Evolutionary conservation across 768 basidiomycete species (phyloP).

Genomic region (Dacryopinax primogenitus): DNA sequence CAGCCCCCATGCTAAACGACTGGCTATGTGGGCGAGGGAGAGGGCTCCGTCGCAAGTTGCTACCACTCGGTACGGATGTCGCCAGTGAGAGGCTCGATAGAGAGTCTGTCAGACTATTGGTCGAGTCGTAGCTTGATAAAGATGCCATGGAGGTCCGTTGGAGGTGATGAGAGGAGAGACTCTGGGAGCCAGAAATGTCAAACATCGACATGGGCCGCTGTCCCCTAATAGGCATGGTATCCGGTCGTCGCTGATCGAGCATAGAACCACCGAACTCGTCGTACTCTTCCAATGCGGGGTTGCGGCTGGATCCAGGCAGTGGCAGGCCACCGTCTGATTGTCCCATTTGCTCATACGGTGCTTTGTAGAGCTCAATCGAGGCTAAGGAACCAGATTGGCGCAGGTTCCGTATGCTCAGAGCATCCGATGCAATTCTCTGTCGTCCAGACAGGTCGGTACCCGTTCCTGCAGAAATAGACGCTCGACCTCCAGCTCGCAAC

Average conservation of each 20-base stretch:
- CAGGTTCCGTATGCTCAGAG: not conserved
- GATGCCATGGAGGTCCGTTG: not conserved
- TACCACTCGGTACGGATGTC: not conserved
- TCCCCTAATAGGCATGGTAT: slow-evolving; percentile 44
- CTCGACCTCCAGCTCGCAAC: not conserved
- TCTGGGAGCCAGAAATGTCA: not conserved
- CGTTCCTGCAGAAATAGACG: not conserved
- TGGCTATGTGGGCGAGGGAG: not conserved
- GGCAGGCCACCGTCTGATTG: slow-evolving; percentile 22
- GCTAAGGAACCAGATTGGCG: slow-evolving; percentile 40
- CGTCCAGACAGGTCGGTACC: not conserved
- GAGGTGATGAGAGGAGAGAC: not conserved
- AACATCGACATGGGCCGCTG: not conserved
- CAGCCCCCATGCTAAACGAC: not conserved
- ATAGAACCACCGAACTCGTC: slow-evolving; percentile 46
- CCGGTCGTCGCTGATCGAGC: slow-evolving; percentile 36
- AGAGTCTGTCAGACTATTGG: not conserved
- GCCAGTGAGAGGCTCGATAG: not conserved
- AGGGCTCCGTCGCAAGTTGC: not conserved
- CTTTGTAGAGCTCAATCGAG: slow-evolving; percentile 54
- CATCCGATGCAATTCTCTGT: not conserved
- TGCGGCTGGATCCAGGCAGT: slow-evolving; percentile 18
- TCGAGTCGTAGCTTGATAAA: not conserved
- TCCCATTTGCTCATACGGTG: slow-evolving; percentile 47
- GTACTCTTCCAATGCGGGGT: slow-evolving; percentile 34